Percentiles rank a stretch among this genome's conserved stretches.
phyloP scores from a whole-genome alignment of 2,329 filamentous ascomycete species.

The Uncinocarpus reesii region DNA sequence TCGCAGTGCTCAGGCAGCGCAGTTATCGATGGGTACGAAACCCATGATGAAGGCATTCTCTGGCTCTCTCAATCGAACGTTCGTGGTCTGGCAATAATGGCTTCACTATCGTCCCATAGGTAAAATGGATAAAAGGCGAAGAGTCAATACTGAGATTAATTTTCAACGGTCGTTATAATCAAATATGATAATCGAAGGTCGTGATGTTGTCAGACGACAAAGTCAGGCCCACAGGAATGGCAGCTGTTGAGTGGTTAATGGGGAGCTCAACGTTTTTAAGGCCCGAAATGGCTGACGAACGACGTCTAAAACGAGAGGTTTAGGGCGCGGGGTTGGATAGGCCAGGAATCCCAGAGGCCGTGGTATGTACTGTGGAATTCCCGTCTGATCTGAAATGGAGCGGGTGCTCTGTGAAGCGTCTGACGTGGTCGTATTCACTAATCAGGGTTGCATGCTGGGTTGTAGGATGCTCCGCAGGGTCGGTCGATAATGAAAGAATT shows the following conservation, averaged over 20 bases:
- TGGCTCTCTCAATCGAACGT: neutral
- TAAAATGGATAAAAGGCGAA: neutral
- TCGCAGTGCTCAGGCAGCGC: conserved; percentile 50
- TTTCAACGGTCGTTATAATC: too few relatives aligned
- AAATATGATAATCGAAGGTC: neutral
- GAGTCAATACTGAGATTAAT: too few relatives aligned
- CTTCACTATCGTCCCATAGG: neutral
- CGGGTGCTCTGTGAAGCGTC: neutral
- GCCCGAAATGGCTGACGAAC: neutral
- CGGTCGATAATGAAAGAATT: neutral
- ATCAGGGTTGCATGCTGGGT: conserved; percentile 6
- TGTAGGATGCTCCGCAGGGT: neutral
- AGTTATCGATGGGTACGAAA: conserved; percentile 21
- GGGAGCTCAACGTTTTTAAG: neutral
- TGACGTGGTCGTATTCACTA: conserved; percentile 2
- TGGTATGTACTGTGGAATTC: neutral
- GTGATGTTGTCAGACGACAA: conserved; percentile 8
- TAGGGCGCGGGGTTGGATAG: neutral
- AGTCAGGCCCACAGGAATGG: neutral
- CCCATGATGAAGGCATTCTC: conserved; percentile 26
- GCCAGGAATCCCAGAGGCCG: neutral
- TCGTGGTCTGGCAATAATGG: neutral
- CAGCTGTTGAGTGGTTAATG: neutral
- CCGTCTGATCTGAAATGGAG: neutral
- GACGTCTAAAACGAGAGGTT: neutral